Conservation (phyloP, 176 grass and related monocot genomes). For the Thinopyrum elongatum region DNA sequence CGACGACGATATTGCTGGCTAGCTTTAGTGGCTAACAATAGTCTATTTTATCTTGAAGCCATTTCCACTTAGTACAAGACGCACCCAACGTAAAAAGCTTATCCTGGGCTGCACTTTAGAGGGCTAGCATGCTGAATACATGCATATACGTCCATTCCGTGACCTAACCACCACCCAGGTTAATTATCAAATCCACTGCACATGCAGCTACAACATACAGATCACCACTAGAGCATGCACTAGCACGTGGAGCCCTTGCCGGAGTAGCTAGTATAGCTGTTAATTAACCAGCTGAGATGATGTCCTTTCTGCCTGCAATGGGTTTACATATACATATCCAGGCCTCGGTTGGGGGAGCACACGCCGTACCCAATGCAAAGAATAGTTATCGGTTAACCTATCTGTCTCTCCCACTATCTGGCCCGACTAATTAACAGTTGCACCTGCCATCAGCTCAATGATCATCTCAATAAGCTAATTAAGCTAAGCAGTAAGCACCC, state of each 20-base stretch:
- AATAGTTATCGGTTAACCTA: background rate
- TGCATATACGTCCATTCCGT: background rate
- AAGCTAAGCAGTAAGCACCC: background rate
- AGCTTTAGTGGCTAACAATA: too few relatives aligned
- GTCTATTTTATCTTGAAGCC: too few relatives aligned
- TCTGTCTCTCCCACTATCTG: constrained; percentile 7
- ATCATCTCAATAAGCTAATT: too few relatives aligned
- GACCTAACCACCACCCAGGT: background rate
- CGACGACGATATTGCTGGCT: too few relatives aligned
- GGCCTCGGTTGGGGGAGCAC: background rate
- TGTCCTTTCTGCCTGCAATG: background rate
- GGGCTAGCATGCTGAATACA: background rate
- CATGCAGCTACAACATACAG: background rate
- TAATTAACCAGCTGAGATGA: too few relatives aligned
- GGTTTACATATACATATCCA: too few relatives aligned
- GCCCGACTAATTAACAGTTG: background rate
- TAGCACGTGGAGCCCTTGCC: background rate
- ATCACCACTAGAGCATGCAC: background rate
- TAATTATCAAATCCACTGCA: background rate
- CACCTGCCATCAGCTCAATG: background rate
- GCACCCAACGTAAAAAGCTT: background rate
- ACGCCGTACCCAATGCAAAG: background rate
- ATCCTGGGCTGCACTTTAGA: too few relatives aligned
- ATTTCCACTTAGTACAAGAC: background rate
- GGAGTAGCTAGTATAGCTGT: too few relatives aligned